Evolutionary conservation across 2,329 filamentous ascomycete genomes (phyloP).

Genomic region (Lachnellula hyalina): DNA sequence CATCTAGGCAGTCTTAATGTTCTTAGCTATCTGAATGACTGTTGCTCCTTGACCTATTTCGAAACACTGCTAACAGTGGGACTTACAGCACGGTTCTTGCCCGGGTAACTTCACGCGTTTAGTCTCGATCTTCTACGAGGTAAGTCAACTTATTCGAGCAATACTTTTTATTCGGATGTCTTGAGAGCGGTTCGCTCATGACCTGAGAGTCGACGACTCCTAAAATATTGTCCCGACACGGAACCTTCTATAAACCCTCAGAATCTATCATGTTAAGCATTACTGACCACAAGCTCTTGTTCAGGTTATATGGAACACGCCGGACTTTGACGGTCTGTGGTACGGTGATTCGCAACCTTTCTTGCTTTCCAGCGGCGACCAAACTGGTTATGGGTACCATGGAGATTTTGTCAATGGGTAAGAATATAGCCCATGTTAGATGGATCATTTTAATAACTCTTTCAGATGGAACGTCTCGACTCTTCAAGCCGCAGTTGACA

Average conservation of each 20-base stretch:
- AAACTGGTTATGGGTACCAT: conserved; percentile 50
- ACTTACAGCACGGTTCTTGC: conserved; percentile 37
- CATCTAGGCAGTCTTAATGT: no score
- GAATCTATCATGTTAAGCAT: no score
- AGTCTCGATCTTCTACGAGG: conserved; percentile 55
- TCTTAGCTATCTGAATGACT: no score
- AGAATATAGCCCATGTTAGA: not conserved
- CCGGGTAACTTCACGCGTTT: conserved; percentile 48
- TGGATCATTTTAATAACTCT: conserved; percentile 22
- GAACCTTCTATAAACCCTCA: no score
- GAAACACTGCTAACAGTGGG: not conserved
- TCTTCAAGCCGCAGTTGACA: conserved; percentile 45
- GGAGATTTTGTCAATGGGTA: conserved; percentile 54
- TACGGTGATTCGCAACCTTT: conserved; percentile 42
- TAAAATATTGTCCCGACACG: no score
- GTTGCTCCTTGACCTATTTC: not conserved
- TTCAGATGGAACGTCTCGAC: conserved; percentile 40
- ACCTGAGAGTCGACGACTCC: no score
- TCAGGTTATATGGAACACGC: conserved; percentile 43
- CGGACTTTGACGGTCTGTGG: conserved; percentile 44
- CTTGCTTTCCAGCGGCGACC: conserved; percentile 46
- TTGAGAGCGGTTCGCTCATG: no score
- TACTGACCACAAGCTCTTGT: no score
- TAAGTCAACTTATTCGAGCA: conserved; percentile 19
- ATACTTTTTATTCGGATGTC: no score